Percentiles rank a stretch among this genome's conserved stretches.
Conservation (phyloP, 2,329 filamentous ascomycete species). For the Pseudogymnoascus sp. region DNA sequence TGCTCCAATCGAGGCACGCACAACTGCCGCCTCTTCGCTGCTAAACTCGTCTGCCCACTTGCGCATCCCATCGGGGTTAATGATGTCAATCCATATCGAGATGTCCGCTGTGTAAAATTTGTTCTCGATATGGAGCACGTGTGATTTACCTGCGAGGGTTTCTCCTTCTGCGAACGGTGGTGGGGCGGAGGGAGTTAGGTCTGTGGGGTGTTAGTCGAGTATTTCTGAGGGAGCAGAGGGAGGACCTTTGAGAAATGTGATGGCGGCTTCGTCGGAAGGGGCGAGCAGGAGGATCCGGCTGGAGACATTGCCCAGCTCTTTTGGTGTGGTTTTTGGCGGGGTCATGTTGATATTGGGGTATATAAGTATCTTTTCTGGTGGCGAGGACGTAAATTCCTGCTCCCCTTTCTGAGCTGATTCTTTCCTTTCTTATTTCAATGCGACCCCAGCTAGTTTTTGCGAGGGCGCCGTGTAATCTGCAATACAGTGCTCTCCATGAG, state of each 20-base stretch:
- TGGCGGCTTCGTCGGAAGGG: conserved; percentile 34
- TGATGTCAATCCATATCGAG: conserved; percentile 56
- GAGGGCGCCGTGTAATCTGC: not conserved
- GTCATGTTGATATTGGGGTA: not conserved
- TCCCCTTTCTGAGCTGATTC: not conserved
- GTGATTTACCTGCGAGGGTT: conserved; percentile 51
- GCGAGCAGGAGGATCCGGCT: conserved; percentile 49
- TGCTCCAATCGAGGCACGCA: conserved; percentile 52
- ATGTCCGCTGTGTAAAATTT: conserved; percentile 53
- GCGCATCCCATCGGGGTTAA: conserved; percentile 10
- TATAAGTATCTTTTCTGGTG: not conserved
- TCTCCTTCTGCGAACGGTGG: conserved; percentile 28
- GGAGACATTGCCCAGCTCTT: conserved; percentile 36
- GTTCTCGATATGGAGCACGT: conserved; percentile 47
- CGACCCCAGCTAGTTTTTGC: not conserved
- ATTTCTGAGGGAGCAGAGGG: not conserved
- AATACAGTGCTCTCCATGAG: not conserved
- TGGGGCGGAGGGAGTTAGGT: conserved; percentile 42
- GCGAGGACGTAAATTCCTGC: not conserved
- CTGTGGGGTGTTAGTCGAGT: conserved; percentile 28
- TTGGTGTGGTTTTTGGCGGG: not conserved
- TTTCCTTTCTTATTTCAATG: not conserved
- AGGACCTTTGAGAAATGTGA: conserved; percentile 47
- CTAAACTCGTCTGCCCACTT: conserved; percentile 52
- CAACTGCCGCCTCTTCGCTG: conserved; percentile 52